Base-by-base conservation (phyloP, 1,284 basidiomycete species). In the Neonothopanus nambi region DNA sequence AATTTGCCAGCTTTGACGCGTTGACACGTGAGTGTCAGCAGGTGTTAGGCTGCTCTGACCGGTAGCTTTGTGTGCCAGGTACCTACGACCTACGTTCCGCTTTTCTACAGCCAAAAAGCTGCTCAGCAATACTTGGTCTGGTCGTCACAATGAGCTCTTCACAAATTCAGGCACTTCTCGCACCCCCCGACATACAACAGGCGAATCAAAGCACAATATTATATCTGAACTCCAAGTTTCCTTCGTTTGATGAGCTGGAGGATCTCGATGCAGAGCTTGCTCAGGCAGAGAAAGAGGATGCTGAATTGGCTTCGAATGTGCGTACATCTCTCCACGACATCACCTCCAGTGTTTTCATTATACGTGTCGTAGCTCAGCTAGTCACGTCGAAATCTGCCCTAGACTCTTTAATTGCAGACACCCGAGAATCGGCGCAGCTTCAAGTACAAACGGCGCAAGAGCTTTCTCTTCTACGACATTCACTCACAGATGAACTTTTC, bases 391-490 rank as follows among this genome's bases (percentile, higher is more conserved):
- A 78, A 59, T 66, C 68, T 24, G 66, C 68, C 21, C 63, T 85
- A 13, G 69, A 80, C 50, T 53, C 61, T 2, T 62, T 83, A 30
- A 70, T 86, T 18, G 61, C 65, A 1, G 63, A 75, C 40, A 79
- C 82, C 2, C 75, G 77, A 33, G 55, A 65, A 20, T 65, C 70
- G 20, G 77, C 77, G 3, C 62, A 75, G 45, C 63, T 69, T 28
- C 74, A 82, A 44, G 71, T 90, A 12, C 70, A 78, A 48, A 79
- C 81, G 11, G 88, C 90, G 0, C 86, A 90, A 62, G 81, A 86
- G 49, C 73, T 93, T 30, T 85, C 87, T 0, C 74, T 91, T n/a
- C 70, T 87, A 33, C 79, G 91, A 21, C 90, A 93, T 67, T 81
- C 80, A 48, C 73, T 95, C 56, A 77, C 87, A 55, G 83, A 95